Percentiles rank a stretch among this genome's conserved stretches.
Conservation (phyloP, 176 grass and related monocot species). For the Ananas comosus region DNA sequence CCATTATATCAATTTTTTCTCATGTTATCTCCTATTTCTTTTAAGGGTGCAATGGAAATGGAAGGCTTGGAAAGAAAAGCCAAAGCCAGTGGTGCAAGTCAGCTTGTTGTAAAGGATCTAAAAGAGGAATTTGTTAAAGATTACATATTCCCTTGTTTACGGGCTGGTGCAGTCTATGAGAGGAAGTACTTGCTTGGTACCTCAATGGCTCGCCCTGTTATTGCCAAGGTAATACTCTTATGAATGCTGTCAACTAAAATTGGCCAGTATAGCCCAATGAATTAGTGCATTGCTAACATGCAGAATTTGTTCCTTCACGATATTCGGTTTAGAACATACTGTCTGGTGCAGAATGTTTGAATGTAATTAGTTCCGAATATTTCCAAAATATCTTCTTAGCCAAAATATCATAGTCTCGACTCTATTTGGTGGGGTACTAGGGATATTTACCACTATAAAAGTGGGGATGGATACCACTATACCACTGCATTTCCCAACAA, state of each 20-base stretch:
- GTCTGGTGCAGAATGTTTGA: no score
- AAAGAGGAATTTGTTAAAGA: constrained; percentile 91
- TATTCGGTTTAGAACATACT: background rate
- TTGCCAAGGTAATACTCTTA: constrained; percentile 66
- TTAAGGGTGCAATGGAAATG: constrained; percentile 75
- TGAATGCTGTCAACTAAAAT: background rate
- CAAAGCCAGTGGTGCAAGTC: constrained; percentile 87
- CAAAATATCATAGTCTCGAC: no score
- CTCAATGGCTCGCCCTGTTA: constrained; percentile 96
- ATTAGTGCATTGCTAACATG: background rate
- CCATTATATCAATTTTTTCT: background rate
- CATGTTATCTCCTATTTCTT: constrained; percentile 2
- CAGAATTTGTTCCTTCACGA: background rate
- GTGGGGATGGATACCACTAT: no score
- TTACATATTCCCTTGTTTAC: constrained; percentile 86
- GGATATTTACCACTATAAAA: no score
- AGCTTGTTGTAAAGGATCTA: constrained; percentile 91
- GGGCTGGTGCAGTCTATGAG: constrained; percentile 94
- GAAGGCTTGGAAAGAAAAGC: constrained; percentile 93
- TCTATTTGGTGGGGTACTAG: no score
- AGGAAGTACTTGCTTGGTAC: constrained; percentile 96
- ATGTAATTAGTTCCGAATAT: background rate
- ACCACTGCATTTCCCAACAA: no score
- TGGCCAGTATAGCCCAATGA: no score
- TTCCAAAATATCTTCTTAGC: no score